Base-by-base conservation (phyloP, 2,329 filamentous ascomycete genomes). In the Fusarium sp. region DNA sequence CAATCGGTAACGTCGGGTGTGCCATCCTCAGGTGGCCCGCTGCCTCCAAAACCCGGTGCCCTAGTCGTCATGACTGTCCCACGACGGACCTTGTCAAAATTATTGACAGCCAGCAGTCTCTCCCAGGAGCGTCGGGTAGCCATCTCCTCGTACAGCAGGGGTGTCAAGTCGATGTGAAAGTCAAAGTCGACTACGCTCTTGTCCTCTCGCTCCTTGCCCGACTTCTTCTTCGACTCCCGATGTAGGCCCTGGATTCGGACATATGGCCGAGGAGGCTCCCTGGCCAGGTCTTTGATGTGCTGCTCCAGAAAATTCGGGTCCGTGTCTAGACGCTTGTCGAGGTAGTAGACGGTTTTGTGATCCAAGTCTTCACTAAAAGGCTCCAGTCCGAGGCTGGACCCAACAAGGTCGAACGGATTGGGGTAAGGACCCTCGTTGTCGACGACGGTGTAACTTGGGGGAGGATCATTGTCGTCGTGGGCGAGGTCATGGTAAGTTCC, bases 31-130 rank as follows among this genome's bases (percentile, higher is more conserved):
- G 78, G 75, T 5, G 62, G 62, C 20, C 71, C 68, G 24, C 78
- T 76, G 7, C 75, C 71, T 66, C 81, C 80, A 46, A 85, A 81
- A n/a, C 82, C 83, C 1, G 87, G 86, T 0, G 86, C 89, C 5
- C 87, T 82, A 6, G 82, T 86, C 65, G 86, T 84, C 17, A 90
- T 84, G 59, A 91, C 84, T 5, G 90, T 90, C 22, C 93, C 93
- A n/a, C 93, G 91, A 63, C 88, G 86, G 11, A 88, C 88, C 71
- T 90, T 89, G 74, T 92, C 89, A 61, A 85, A 83, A 76, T 92
- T 89, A 57, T 88, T 84, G 0, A 89, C 88, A 0, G 88, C 87
- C 11, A 82, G 81, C n/a, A 91, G 71, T 29, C 81, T 72, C 12
- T 80, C 75, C 86, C 84, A 87, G 7, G 85, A 84, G 42, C 67